Percentiles rank a stretch among this genome's conserved stretches.
Evolutionary conservation across 805 yeast species (phyloP).

Genomic region (Cyberlindnera amylophila): DNA sequence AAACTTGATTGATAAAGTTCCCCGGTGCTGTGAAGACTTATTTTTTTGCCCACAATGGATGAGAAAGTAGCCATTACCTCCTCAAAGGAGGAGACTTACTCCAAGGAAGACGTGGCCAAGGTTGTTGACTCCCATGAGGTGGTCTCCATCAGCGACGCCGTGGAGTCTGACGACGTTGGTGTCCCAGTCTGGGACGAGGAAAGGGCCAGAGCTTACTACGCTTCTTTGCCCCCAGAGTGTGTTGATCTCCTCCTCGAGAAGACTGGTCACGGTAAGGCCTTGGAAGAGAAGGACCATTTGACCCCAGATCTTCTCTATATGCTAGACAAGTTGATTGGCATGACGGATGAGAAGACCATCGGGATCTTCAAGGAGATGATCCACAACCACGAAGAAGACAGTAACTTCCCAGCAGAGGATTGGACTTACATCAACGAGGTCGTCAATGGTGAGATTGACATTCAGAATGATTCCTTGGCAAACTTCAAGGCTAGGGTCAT

Average conservation of each 20-base stretch:
- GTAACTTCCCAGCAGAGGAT: constrained; percentile 37
- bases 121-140: no score
- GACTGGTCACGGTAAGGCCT: constrained; percentile 16
- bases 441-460: constrained; percentile 4
- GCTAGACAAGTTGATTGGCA: constrained; percentile 9
- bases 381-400: constrained; percentile 43
- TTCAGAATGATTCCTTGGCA: constrained; percentile 1
- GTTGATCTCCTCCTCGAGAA: constrained; percentile 12
- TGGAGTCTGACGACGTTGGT: no score
- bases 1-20: no score
- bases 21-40: no score
- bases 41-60: no score
- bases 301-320: constrained; percentile 16
- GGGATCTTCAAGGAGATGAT: constrained; percentile 33
- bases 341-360: constrained; percentile 28
- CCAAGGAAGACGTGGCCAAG: no score
- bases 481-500: constrained; percentile 9
- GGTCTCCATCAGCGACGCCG: no score
- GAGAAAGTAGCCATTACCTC: no score
- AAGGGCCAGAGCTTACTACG: constrained; percentile 9
- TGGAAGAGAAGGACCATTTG: constrained; percentile 11
- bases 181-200: constrained; percentile 14
- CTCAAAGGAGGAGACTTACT: no score
- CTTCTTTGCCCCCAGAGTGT: constrained; percentile 6
- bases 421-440: constrained; percentile 11